Evolutionary conservation across 2,329 filamentous ascomycete genomes (phyloP).

Genomic region (Lasiodiplodia sp.): DNA sequence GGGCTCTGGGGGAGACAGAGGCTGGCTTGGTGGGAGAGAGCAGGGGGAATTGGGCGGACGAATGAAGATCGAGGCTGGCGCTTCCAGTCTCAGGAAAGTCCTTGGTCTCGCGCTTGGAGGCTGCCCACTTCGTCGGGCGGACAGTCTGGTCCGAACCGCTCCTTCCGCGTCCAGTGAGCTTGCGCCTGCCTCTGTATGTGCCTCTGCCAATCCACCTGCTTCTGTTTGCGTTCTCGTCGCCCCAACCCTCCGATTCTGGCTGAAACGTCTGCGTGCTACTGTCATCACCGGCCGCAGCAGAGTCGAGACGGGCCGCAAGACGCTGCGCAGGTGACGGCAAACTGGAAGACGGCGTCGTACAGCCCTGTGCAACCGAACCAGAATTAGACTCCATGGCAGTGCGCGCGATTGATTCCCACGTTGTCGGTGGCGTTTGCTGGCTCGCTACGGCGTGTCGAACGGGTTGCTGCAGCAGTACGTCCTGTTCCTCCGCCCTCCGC

Average conservation of each 20-base stretch:
- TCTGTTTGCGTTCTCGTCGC: not conserved
- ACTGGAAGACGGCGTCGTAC: not conserved
- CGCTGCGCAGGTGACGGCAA: slow-evolving; percentile 1
- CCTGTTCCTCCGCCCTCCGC: not conserved
- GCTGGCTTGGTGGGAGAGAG: slow-evolving; percentile 1
- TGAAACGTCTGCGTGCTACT: not conserved
- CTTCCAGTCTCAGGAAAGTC: slow-evolving; percentile 5
- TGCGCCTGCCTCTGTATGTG: not conserved
- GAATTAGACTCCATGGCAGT: not conserved
- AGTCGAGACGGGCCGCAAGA: not conserved
- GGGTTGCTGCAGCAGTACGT: not conserved
- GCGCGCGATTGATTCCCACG: slow-evolving; percentile 10
- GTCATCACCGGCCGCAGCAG: not conserved
- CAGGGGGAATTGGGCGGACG: slow-evolving; percentile 15
- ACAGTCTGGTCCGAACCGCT: slow-evolving; percentile 1
- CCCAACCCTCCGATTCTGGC: not conserved
- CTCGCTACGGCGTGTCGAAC: not conserved
- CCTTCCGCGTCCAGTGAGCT: not conserved
- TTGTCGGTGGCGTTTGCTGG: not conserved
- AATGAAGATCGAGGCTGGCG: slow-evolving; percentile 3
- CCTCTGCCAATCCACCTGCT: slow-evolving; percentile 4
- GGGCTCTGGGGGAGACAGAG: not conserved
- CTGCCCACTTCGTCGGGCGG: not conserved
- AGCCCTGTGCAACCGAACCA: not conserved
- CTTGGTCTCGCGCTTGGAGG: not conserved